Base-by-base conservation (phyloP, 2,329 filamentous ascomycete species). In the Ascochyta viciae-villosae region DNA sequence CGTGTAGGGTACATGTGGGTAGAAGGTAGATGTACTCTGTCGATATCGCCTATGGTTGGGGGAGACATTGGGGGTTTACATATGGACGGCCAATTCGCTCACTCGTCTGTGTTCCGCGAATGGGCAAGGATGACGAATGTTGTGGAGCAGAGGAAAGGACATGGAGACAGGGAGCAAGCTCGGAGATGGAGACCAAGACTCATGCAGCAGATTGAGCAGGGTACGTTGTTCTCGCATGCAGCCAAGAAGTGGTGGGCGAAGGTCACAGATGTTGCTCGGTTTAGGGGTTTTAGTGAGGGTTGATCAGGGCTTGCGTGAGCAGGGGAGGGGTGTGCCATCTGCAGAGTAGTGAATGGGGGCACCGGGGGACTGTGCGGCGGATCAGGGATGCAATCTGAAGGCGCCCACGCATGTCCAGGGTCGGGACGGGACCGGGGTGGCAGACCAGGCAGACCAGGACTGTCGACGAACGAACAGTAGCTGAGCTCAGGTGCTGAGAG, bases 41-140 rank as follows among this genome's bases (percentile, higher is more conserved):
- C 57, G 60, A 63, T 54, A 42, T 49, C 53, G 56, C 43, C 56
- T 59, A 54, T 65, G 64, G 60, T 70, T 66, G 63, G 63, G 65
- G 66, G 62, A 65, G 61, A 64, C 46, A 60, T 65, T 69, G 68
- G 67, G 71, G 68, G 68, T 68, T 65, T 73, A 71, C 65, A 73
- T 74, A 74, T 70, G 70, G 50, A 63, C 60, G 63, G 64, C 53
- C 61, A 62, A 64, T 64, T 65, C 43, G 61, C 66, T 62, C 51
- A 61, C 51, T 65, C 45, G 54, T 59, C 44, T 62, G 50, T 62
- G 70, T 73, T 68, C 70, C 71, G 66, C 63, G 62, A 64, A 61
- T 52, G 50, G 60, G 63, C 70, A 69, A 70, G 72, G 72, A 70
- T 74, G 64, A 62, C 62, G 70, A 73, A 55, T 63, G 62, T 55